Conservation (phyloP, 2,329 filamentous ascomycete genomes). For the Xylariaceae sp. region DNA sequence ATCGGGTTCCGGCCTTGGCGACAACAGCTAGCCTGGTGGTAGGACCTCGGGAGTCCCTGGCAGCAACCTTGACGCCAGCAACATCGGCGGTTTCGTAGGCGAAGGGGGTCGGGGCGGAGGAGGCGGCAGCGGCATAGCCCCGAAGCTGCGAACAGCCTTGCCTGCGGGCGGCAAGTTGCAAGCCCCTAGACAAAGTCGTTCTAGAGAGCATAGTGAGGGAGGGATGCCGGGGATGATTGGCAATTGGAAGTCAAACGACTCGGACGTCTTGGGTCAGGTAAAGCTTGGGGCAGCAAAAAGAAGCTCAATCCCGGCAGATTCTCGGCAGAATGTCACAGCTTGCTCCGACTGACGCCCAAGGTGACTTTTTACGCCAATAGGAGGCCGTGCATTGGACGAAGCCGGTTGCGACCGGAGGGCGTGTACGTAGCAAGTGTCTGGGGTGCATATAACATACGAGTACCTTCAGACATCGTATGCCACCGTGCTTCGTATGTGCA, state of each 20-base stretch:
- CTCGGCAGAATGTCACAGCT: slow-evolving; percentile 25
- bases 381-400: slow-evolving; percentile 9
- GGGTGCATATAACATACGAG: too few species aligned
- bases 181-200: slow-evolving; percentile 55
- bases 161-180: slow-evolving; percentile 55
- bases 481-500: too few species aligned
- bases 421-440: background rate
- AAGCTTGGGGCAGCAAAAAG: slow-evolving; percentile 31
- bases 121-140: slow-evolving; percentile 49
- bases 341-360: slow-evolving; percentile 4
- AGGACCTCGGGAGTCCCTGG: slow-evolving; percentile 81
- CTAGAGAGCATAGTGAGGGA: slow-evolving; percentile 59
- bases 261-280: slow-evolving; percentile 19
- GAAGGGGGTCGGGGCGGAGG: slow-evolving; percentile 58
- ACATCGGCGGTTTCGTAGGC: slow-evolving; percentile 84
- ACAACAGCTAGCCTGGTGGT: slow-evolving; percentile 90
- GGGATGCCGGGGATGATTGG: slow-evolving; percentile 54
- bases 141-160: slow-evolving; percentile 55
- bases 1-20: slow-evolving; percentile 90
- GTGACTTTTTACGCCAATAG: slow-evolving; percentile 14
- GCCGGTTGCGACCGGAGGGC: background rate
- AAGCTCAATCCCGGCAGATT: slow-evolving; percentile 34
- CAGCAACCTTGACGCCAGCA: slow-evolving; percentile 86
- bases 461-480: too few species aligned
- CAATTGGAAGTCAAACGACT: slow-evolving; percentile 37